phyloP scores from a whole-genome alignment of 1,284 basidiomycete genomes.

The Rhodotorula sp. region DNA sequence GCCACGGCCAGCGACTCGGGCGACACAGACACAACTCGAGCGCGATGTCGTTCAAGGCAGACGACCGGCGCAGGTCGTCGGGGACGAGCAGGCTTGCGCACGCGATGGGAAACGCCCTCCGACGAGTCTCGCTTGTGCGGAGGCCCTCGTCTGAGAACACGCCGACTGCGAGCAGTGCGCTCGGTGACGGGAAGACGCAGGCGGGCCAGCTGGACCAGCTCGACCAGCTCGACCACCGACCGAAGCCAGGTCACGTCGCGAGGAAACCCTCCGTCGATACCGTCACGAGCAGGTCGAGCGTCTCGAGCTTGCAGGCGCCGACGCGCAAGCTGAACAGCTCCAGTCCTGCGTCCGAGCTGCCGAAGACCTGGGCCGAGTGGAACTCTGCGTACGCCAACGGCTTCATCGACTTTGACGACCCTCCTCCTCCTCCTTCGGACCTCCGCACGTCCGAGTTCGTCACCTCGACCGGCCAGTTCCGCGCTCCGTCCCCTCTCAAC shows the following conservation, averaged over 20 bases:
- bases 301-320: conserved; percentile 1
- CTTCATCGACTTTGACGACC: conserved; percentile 31
- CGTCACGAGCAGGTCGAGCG: background rate
- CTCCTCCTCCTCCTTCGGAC: conserved; percentile 33
- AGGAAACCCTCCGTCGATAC: no score
- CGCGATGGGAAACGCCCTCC: conserved; percentile 7
- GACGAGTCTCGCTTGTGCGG: conserved; percentile 12
- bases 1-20: background rate
- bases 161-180: background rate
- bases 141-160: conserved; percentile 5
- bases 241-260: background rate
- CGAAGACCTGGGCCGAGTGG: conserved; percentile 35
- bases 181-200: no score
- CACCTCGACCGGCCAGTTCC: conserved; percentile 22
- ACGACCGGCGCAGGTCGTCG: background rate
- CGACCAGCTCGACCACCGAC: no score
- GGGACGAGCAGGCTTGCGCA: background rate
- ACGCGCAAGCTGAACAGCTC: conserved; percentile 13
- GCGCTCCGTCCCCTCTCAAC: conserved; percentile 26
- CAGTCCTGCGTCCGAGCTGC: conserved; percentile 29
- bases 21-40: background rate
- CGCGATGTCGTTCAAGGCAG: background rate
- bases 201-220: no score
- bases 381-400: conserved; percentile 27
- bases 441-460: conserved; percentile 17